Percentiles rank a stretch among this genome's conserved stretches.
Conservation (phyloP, 306 rosid genomes). For the Corylus americana region DNA sequence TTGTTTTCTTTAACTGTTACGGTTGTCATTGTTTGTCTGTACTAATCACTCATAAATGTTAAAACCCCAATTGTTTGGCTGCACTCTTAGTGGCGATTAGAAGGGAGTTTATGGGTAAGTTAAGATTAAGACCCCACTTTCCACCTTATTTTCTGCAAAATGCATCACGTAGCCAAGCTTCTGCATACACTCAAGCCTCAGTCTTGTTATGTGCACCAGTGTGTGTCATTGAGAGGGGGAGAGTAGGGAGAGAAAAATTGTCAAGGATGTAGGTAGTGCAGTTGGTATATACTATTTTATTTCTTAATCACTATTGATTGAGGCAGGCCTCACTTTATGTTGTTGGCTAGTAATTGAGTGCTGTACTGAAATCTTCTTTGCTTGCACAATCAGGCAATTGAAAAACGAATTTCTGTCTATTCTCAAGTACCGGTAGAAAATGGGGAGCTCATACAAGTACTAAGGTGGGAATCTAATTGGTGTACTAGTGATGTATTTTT, state of each 20-base stretch:
- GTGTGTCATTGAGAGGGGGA: background rate
- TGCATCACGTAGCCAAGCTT: background rate
- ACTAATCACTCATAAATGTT: background rate
- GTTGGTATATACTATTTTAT: background rate
- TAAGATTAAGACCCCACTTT: background rate
- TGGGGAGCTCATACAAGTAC: conserved; percentile 92
- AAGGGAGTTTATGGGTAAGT: background rate
- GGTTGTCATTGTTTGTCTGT: background rate
- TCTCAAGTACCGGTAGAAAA: conserved; percentile 90
- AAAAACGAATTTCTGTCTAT: conserved; percentile 88
- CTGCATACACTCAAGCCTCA: background rate
- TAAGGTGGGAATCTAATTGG: conserved; percentile 68
- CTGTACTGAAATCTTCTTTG: conserved; percentile 30
- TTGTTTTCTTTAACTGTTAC: background rate
- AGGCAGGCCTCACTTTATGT: background rate
- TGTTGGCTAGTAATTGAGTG: conserved; percentile 8
- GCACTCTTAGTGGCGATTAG: background rate
- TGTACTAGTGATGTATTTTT: conserved; percentile 8
- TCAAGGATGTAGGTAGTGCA: background rate
- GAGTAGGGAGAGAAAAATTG: background rate
- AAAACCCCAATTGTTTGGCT: background rate
- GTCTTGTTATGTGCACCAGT: background rate
- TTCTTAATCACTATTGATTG: background rate
- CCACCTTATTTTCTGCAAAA: background rate
- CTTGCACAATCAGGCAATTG: conserved; percentile 75